Percentiles rank a stretch among this genome's conserved stretches.
These are phyloP conservation scores for Starmerella powellii DNA, from an alignment of 805 yeast genomes.

Conservation along the genomic window DNA sequence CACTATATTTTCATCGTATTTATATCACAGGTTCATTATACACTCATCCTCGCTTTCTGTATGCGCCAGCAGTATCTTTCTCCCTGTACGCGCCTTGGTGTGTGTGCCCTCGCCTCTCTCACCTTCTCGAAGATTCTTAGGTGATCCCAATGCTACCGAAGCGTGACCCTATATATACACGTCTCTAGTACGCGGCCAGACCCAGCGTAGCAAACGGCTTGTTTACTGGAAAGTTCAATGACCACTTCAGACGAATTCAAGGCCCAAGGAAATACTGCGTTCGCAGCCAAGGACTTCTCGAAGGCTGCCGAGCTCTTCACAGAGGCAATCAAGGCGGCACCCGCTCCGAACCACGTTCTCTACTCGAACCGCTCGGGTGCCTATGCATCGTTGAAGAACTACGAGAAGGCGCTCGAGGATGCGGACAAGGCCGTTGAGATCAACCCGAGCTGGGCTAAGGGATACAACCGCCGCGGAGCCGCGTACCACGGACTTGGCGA, in stretches of 20 bases:
- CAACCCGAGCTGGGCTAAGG: constrained; percentile 88
- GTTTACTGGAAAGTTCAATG: background rate
- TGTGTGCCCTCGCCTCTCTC: too few relatives aligned
- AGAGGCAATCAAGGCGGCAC: constrained; percentile 67
- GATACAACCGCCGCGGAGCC: constrained; percentile 85
- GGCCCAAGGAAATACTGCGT: constrained; percentile 87
- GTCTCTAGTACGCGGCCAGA: too few relatives aligned
- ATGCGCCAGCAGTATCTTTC: too few relatives aligned
- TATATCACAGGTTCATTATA: too few relatives aligned
- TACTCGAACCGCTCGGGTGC: constrained; percentile 91
- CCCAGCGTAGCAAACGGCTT: too few relatives aligned
- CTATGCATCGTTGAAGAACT: constrained; percentile 68
- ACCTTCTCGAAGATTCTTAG: constrained; percentile 8
- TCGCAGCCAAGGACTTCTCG: constrained; percentile 71
- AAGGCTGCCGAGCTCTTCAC: constrained; percentile 72
- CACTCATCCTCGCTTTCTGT: too few relatives aligned
- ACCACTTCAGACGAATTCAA: constrained; percentile 34
- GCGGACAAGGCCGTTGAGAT: constrained; percentile 73
- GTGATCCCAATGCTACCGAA: background rate
- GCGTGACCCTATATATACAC: background rate
- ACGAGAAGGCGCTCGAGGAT: constrained; percentile 62
- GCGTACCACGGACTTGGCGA: constrained; percentile 82
- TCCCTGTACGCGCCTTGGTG: too few relatives aligned
- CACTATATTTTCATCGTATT: too few relatives aligned
- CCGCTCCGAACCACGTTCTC: constrained; percentile 78